Evolutionary conservation across 2,329 filamentous ascomycete genomes (phyloP), one percentile per base, ranked within the genome.

Genomic region (Byssochlamys sp.): DNA sequence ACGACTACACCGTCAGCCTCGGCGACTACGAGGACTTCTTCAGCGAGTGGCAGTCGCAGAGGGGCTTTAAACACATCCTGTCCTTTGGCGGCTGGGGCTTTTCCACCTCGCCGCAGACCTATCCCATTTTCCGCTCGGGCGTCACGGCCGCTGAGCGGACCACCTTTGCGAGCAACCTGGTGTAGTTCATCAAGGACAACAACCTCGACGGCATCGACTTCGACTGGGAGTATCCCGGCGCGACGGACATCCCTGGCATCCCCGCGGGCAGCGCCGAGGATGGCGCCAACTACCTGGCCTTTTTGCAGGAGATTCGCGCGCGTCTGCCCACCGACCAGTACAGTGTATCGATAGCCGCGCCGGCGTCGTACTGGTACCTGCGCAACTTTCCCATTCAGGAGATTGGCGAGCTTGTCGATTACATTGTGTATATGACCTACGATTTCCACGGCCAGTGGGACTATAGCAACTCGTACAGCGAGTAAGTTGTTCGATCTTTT

Each of bases 51-150:
- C 66, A 65, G 35, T 57, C 59, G 0, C 45, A 72, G 11, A 58
- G 28, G 0, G 63, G 63, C 9, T n/a, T 69, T 49, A 75, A 78
- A 59, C 64, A 61, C n/a, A 73, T 80, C 39, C 28, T 79, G 7
- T 73, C 74, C 0, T 73, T 80, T 60, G 77, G 77, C 28, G 77
- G 77, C 26, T 79, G 77, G 78, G 66, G 64, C 27, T 74, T 75
- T 58, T 76, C 71, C 1, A 78, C 77, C 0, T 63, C 67, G 1
- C 66, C 70, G 0, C 65, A 58, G 4, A 76, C 73, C 0, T 77
- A 71, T 57, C 33, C 56, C n/a, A 72, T 77, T 49, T 73, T 78
- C 57, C 67, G 75, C 1, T 58, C 73, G 7, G 72, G 59, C 14
- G 67, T 75, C 4, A 66, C 56, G 59, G 61, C 66, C 1, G 69